Conservation (phyloP, 1,139 yeast genomes). For the Saccharomyces hybrid region DNA sequence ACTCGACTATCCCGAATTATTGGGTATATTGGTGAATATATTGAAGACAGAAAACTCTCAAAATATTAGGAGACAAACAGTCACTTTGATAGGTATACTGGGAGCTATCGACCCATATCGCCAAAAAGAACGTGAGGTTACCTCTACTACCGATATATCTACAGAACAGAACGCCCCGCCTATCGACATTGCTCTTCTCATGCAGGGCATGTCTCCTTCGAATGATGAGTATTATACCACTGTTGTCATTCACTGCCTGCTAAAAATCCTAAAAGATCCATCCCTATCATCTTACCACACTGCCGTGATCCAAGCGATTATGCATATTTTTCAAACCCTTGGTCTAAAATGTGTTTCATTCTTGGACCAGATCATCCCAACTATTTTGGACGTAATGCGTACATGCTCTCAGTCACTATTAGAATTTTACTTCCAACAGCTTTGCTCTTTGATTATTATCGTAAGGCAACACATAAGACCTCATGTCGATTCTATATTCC, state of each 20-base stretch:
- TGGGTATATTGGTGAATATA: constrained; percentile 74
- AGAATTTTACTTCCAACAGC: constrained; percentile 83
- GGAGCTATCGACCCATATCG: constrained; percentile 97
- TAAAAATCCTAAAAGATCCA: constrained; percentile 77
- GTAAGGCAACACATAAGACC: constrained; percentile 90
- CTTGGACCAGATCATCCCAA: constrained; percentile 80
- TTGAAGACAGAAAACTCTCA: constrained; percentile 76
- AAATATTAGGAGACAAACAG: constrained; percentile 75
- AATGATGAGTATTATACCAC: constrained; percentile 93
- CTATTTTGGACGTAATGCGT: constrained; percentile 77
- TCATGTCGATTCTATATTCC: constrained; percentile 66
- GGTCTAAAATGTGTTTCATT: constrained; percentile 86
- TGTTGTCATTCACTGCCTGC: constrained; percentile 77
- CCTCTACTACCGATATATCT: constrained; percentile 48
- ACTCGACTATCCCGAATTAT: constrained; percentile 79
- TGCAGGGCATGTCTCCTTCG: constrained; percentile 93
- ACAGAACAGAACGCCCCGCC: constrained; percentile 84
- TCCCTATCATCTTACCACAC: constrained; percentile 83
- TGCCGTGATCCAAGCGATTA: constrained; percentile 83
- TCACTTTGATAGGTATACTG: constrained; percentile 76
- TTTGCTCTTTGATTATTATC: constrained; percentile 68
- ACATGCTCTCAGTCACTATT: constrained; percentile 74
- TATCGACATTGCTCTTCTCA: constrained; percentile 77
- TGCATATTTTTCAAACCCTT: constrained; percentile 81
- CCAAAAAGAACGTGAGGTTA: constrained; percentile 83